Conservation (phyloP, 345 rosid species). For the Eucalyptus urophylla region DNA sequence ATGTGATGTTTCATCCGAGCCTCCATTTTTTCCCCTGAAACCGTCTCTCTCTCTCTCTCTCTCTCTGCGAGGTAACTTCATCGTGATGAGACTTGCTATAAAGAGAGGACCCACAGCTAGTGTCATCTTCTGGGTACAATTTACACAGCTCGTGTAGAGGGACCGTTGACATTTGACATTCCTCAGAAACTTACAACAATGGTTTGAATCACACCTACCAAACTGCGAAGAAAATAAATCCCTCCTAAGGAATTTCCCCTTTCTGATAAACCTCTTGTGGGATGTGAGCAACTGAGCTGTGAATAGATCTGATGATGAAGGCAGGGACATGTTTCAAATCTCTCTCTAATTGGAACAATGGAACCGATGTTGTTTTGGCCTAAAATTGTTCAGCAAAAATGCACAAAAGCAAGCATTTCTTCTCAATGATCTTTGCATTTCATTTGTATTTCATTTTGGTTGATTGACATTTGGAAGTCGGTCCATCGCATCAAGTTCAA, state of each 20-base stretch:
- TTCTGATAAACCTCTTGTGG: neutral
- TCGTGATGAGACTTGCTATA: neutral
- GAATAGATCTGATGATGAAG: neutral
- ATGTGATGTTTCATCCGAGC: neutral
- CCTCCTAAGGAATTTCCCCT: neutral
- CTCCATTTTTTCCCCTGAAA: neutral
- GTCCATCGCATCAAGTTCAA: neutral
- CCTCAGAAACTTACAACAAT: neutral
- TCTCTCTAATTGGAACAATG: neutral
- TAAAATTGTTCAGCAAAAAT: neutral
- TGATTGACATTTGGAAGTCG: neutral
- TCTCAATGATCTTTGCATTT: neutral
- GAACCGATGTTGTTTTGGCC: neutral
- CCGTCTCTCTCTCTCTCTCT: neutral
- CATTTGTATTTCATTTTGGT: neutral
- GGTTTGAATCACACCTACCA: neutral
- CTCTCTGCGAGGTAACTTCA: neutral
- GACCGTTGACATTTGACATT: neutral
- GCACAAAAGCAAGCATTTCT: neutral
- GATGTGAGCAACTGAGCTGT: neutral
- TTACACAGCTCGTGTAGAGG: neutral
- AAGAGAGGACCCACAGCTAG: neutral
- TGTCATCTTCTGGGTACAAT: neutral
- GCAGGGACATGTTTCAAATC: neutral
- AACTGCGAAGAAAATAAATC: neutral